Percentiles rank a stretch among this genome's conserved stretches.
These are phyloP conservation scores for Candolleomyces efflorescens DNA, from an alignment of 768 basidiomycete genomes.

Conservation along the genomic window DNA sequence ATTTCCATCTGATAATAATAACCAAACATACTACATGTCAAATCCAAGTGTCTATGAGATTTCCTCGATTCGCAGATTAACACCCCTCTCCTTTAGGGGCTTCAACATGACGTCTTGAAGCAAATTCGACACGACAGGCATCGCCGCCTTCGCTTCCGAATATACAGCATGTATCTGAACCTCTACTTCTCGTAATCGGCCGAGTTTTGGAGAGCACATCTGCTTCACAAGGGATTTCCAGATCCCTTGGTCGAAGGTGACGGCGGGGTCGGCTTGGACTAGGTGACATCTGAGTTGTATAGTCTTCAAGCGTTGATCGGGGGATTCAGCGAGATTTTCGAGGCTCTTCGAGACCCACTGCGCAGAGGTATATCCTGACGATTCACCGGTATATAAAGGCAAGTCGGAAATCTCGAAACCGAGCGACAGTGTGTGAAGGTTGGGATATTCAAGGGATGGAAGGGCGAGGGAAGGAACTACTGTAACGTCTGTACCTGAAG, in stretches of 20 bases:
- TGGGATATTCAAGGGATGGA: not conserved
- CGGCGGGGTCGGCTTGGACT: not conserved
- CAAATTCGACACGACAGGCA: not conserved
- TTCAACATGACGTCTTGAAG: not conserved
- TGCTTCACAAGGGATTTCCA: not conserved
- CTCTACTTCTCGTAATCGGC: not conserved
- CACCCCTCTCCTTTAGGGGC: not conserved
- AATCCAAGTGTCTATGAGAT: too few species aligned
- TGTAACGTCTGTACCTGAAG: not conserved
- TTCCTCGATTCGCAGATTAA: not conserved
- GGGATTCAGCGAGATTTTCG: not conserved
- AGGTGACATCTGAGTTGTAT: not conserved
- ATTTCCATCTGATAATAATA: too few species aligned
- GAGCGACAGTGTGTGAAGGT: not conserved
- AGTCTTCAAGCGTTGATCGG: not conserved
- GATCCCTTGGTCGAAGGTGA: not conserved
- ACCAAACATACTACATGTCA: too few species aligned
- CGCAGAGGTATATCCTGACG: not conserved
- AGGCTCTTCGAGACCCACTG: not conserved
- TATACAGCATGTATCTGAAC: not conserved
- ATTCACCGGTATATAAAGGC: not conserved
- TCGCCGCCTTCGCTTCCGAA: not conserved
- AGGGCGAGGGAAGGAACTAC: not conserved
- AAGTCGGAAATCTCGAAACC: not conserved
- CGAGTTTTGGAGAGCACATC: not conserved